Base-by-base conservation (phyloP, 2,329 filamentous ascomycete genomes). In the Fusarium sp. region DNA sequence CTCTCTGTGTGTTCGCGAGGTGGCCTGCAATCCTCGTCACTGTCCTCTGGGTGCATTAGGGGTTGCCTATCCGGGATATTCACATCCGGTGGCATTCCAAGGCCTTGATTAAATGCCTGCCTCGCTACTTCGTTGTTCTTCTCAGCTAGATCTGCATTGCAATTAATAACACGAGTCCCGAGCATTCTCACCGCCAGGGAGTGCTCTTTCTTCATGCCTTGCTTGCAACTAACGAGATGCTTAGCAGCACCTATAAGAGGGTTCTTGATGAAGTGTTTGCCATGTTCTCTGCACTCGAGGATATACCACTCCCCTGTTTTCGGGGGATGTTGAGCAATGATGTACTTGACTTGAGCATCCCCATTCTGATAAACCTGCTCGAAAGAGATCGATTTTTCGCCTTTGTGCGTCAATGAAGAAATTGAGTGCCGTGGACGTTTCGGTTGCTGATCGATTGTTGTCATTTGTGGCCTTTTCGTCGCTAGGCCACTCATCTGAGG, bases 341-440 rank as follows among this genome's bases (percentile, higher is more conserved):
- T 28, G 20, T 62, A 60, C 18, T 68, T 60, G 5, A 15, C 11
- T 3, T 21, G 13, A 1, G 64, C 60, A 0, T 58, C 33, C 23
- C 66, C 66, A 2, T 35, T 28, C 47, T 69, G 64, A 16, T 37
- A 69, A 5, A 69, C 50, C 24, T 69, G 20, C 1, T 54, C 47
- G 21, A 64, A 66, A 15, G 9, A 31, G 11, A 1, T 26, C 5
- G 31, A 59, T 46, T 0, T 15, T 12, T 20, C 12, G 23, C 2
- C 29, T 26, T 6, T 11, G 15, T 3, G 8, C 6, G 8, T 10
- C 2, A 2, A 15, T 8, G 0, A 13, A 7, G 6, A 8, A 4
- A 3, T 16, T 11, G 16, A 20, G 7, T 10, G 26, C 5, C 4
- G 21, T 2, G 21, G 20, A 6, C 49, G 6, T 24, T 53, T 53